Conservation (phyloP, 2,329 filamentous ascomycete species). For the Aspergillus piperis region DNA sequence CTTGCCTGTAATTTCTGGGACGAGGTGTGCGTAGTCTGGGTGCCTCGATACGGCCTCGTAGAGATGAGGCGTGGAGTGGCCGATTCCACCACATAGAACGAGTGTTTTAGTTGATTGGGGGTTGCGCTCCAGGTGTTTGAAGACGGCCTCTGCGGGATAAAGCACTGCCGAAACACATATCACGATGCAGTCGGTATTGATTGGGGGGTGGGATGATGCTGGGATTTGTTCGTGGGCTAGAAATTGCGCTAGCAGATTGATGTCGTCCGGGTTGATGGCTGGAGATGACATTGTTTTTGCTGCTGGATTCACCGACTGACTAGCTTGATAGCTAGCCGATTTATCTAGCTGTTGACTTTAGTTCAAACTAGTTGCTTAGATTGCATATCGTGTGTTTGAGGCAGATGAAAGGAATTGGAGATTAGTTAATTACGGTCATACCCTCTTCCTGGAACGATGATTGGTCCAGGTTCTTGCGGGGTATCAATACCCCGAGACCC, state of each 20-base stretch:
- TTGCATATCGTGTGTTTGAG: no score
- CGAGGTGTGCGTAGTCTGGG: constrained; percentile 31
- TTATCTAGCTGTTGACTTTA: no score
- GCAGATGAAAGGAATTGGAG: no score
- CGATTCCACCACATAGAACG: constrained; percentile 49
- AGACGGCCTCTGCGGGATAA: constrained; percentile 37
- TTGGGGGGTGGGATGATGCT: constrained; percentile 13
- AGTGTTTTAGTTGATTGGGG: constrained; percentile 37
- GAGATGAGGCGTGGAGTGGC: constrained; percentile 48
- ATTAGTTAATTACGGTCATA: no score
- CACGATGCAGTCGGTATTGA: constrained; percentile 40
- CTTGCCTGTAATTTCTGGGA: constrained; percentile 32
- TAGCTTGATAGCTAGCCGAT: no score
- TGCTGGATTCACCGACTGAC: no score
- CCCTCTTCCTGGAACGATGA: no score
- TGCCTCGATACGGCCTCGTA: constrained; percentile 44
- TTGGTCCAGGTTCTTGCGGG: no score
- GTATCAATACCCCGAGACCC: no score
- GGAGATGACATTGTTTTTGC: not conserved
- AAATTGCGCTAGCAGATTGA: constrained; percentile 35
- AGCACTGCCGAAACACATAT: constrained; percentile 46
- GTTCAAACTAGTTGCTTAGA: no score
- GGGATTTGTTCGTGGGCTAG: constrained; percentile 29
- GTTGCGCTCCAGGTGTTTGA: constrained; percentile 31
- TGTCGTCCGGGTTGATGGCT: constrained; percentile 19